Evolutionary conservation across 164 flowering plant species (phyloP).

Genomic region (Tetrastigma voinierianum): DNA sequence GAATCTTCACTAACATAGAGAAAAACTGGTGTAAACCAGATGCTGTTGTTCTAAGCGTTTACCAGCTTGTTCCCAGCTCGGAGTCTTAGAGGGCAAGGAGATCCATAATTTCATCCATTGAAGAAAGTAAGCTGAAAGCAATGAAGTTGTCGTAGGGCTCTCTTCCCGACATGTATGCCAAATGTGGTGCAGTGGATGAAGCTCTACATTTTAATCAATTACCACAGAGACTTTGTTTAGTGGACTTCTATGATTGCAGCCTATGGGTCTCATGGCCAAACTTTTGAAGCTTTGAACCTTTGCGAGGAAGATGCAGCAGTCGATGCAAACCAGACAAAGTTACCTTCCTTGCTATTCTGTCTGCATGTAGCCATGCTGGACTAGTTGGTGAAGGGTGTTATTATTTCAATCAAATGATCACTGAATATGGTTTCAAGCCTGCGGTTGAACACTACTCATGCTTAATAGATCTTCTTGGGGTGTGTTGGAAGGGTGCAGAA

Average conservation of each 20-base stretch:
- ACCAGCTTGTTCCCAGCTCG: conserved; percentile 67
- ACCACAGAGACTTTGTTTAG: conserved; percentile 52
- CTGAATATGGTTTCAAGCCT: conserved; percentile 42
- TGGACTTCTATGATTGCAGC: conserved; percentile 90
- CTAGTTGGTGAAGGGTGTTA: conserved; percentile 58
- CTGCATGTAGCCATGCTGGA: conserved; percentile 78
- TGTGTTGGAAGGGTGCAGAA: conserved; percentile 68
- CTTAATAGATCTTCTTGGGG: conserved; percentile 66
- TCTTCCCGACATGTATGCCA: conserved; percentile 77
- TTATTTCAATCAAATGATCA: conserved; percentile 52
- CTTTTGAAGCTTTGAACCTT: conserved; percentile 53
- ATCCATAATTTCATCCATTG: conserved; percentile 43
- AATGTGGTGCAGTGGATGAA: conserved; percentile 72
- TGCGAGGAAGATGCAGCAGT: conserved; percentile 48
- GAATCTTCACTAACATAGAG: conserved; percentile 42
- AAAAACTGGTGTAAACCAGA: conserved; percentile 42
- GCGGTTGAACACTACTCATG: conserved; percentile 60
- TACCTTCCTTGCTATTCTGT: conserved; percentile 62
- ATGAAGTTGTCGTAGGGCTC: conserved; percentile 65
- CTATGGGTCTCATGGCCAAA: conserved; percentile 70
- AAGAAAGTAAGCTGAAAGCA: conserved; percentile 37
- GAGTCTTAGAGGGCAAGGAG: conserved; percentile 70
- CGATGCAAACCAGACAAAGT: conserved; percentile 50
- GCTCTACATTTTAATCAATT: conserved; percentile 44
- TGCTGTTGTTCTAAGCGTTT: conserved; percentile 49